Percentiles rank a stretch among this genome's conserved stretches.
phyloP scores from a whole-genome alignment of 2,329 filamentous ascomycete species.

The Ophiostoma piceae region DNA sequence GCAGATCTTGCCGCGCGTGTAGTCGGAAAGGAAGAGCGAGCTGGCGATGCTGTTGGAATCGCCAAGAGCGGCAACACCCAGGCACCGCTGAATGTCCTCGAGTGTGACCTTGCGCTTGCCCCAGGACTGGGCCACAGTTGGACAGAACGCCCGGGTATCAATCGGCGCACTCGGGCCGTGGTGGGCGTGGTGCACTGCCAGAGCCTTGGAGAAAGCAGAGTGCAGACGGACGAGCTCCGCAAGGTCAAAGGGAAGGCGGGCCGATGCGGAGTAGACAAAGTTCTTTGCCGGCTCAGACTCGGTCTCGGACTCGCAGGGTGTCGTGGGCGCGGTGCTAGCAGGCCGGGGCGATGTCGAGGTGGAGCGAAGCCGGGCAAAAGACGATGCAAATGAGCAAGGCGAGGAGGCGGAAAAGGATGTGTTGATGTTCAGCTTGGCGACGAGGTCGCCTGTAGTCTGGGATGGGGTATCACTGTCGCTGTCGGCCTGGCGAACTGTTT shows the following conservation, averaged over 20 bases:
- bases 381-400: slow-evolving; percentile 29
- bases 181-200: slow-evolving; percentile 65
- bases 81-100: slow-evolving; percentile 60
- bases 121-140: slow-evolving; percentile 63
- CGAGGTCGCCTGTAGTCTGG: slow-evolving; percentile 34
- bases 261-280: background rate
- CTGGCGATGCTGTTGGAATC: background rate
- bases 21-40: slow-evolving; percentile 40
- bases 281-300: slow-evolving; percentile 27
- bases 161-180: slow-evolving; percentile 58
- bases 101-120: slow-evolving; percentile 62
- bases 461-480: slow-evolving; percentile 19
- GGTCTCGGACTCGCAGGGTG: slow-evolving; percentile 37
- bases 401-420: slow-evolving; percentile 32
- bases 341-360: slow-evolving; percentile 24
- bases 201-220: slow-evolving; percentile 60
- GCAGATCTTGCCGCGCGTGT: slow-evolving; percentile 45
- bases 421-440: slow-evolving; percentile 38
- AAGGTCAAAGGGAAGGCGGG: slow-evolving; percentile 47
- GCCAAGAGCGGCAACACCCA: slow-evolving; percentile 50
- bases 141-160: slow-evolving; percentile 56
- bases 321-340: slow-evolving; percentile 38
- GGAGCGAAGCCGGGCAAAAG: slow-evolving; percentile 28
- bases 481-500: background rate
- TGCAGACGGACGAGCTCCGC: slow-evolving; percentile 60